Base-by-base conservation (phyloP, 768 basidiomycete genomes). In the Russula abietina region DNA sequence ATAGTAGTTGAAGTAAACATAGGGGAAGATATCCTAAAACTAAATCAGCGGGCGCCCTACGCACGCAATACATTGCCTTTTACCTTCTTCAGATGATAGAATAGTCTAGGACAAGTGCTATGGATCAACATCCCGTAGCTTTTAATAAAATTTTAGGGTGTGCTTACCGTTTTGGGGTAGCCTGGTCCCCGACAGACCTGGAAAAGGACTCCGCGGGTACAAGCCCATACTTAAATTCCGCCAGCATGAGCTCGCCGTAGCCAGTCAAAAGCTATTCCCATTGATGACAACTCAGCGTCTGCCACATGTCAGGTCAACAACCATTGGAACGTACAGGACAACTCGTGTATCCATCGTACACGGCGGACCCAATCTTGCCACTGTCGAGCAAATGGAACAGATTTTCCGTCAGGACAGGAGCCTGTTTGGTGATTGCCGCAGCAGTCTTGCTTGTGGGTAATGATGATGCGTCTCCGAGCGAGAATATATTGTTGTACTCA, bases 401-500 rank as follows among this genome's bases (percentile, higher is more conserved):
- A 75, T 98, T 98, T 75, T 98, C 91, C 1, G 87, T 83, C 50
- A 98, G 80, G 5, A 99, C 87, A 12, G 96, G 96, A 1, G 90
- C 86, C 73, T 99, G 93, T 0, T 84, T 85, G 2, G 91, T 93
- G 69, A 98, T 89, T 6, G 95, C 96, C 16, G 96, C 95, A 0
- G 90, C 92, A 0, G 96, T 99, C 80, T 96, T 99, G 73, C 91
- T 93, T 30, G 93, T 98, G 9, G 96, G 96, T 32, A 97, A 75
- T 39, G 87, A 90, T 26, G 91, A 89, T 70, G 89, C 90, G 71
- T 99, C 96, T n/a, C 96, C 96, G 12, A 98, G 71, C 9, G 91
- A 81, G 73, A 94, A 98, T 33, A 98, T 82, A 73, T 97, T 98
- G 45, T 78, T 75, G 70, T 79, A 89, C 69, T 85, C 81, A 24